Evolutionary conservation across 306 rosid species (phyloP), one percentile per base, ranked within the genome.

Genomic region (Cucurbita argyrosperma): DNA sequence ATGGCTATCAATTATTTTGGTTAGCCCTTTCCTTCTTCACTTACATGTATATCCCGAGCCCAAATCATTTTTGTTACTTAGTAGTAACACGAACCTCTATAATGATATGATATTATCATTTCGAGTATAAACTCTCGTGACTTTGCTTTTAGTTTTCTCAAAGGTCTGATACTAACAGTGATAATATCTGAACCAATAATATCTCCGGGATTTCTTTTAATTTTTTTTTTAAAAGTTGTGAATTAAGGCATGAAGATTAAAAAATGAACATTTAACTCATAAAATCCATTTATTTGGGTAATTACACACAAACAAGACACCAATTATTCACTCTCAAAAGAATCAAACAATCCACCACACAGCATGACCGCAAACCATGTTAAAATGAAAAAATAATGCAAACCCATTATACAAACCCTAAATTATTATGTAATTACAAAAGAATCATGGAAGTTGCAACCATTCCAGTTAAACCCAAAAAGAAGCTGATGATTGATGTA

Each of bases 401-500:
- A 43, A 11, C 52, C 39, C 21, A 21, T 64, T 4, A 18, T 10
- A 64, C 12, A 64, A 64, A 58, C 52, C 39, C 55, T 45, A 45
- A 43, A 67, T 67, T 19, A 14, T 1, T 12, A 78, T 66, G 74
- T 76, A 83, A 71, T 37, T 71, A 77, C 50, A 91, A 80, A 75
- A 81, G 38, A 70, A 91, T 71, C 65, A 86, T 75, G 8, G 70
- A 55, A 53, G 87, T 87, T 64, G 84, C 77, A 83, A 85, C 64
- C 40, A 89, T 91, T 80, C 92, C 97, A 54, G 79, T 26, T 67
- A 74, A 76, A 16, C 86, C 86, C 37, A 85, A 66, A 55, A 83
- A 77, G 55, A 83, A 77, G 76, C 80, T 77, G 43, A 87, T 37
- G 74, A 80, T 75, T 73, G 74, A 5, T 55, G 40, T 46, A 68